Percentiles rank a stretch among this genome's conserved stretches.
Conservation (phyloP, 805 yeast species). For the Lachancea quebecensis region DNA sequence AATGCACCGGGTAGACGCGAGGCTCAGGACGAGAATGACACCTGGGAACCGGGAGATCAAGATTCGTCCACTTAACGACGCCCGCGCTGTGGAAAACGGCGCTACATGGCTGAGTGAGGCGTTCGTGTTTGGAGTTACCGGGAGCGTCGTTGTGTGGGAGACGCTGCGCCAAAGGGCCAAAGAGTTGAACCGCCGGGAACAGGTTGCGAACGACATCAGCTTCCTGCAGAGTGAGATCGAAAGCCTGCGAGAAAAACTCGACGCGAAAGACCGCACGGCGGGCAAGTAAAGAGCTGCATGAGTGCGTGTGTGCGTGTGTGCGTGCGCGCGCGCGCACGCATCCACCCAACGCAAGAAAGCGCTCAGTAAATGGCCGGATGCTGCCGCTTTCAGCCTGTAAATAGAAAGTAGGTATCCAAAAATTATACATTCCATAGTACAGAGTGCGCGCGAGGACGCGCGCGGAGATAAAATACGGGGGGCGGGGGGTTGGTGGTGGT, state of each 20-base stretch:
- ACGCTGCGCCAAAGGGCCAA: conserved; percentile 60
- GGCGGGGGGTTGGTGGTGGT: too few species aligned
- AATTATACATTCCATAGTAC: conserved; percentile 6
- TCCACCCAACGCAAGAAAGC: too few species aligned
- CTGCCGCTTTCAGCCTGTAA: too few species aligned
- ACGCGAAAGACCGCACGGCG: not conserved
- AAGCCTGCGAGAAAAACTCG: conserved; percentile 34
- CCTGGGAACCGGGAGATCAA: conserved; percentile 33
- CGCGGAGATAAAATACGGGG: too few species aligned
- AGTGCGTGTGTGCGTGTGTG: too few species aligned
- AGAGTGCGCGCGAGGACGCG: not conserved
- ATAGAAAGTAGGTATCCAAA: not conserved
- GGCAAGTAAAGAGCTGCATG: too few species aligned
- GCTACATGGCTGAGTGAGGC: conserved; percentile 73
- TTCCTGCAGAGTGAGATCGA: conserved; percentile 66
- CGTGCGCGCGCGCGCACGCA: too few species aligned
- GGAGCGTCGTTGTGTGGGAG: conserved; percentile 66
- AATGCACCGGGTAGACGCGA: conserved; percentile 58
- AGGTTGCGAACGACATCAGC: conserved; percentile 64
- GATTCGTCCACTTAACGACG: conserved; percentile 73
- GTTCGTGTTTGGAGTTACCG: conserved; percentile 75
- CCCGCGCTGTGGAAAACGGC: conserved; percentile 75
- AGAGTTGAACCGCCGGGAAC: conserved; percentile 53
- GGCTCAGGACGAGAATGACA: conserved; percentile 48
- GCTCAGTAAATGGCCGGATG: too few species aligned